Evolutionary conservation across 345 rosid species (phyloP), one percentile per base, ranked within the genome.

Genomic region (Arabidopsis arenosa): DNA sequence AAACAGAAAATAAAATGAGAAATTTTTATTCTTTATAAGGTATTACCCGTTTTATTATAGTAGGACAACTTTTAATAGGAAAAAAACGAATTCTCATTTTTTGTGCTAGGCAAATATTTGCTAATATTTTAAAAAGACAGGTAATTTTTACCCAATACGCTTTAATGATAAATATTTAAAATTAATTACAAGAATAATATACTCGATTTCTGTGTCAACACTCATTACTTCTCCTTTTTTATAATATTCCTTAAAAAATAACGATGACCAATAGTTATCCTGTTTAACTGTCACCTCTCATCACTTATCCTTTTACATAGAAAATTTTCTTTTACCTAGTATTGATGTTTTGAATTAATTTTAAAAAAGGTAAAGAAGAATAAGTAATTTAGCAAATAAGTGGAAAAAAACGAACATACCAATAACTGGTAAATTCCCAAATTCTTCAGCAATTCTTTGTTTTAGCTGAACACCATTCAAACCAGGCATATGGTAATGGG

Each of bases 401-500:
- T 6, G 36, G 32, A 28, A 55, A 59, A 59, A 59, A 17, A 48
- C 1, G 28, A 4, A 9, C 86, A 75, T 66, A 88, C 96, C 79
- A 48, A 85, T 76, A 37, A 90, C 90, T 7, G 89, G 89, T 12
- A 86, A 45, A 44, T 73, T 71, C 47, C 62, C 40, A 44, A 85
- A 86, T 55, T 90, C 83, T 63, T 63, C 74, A 10, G 63, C 54
- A 7, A 86, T 83, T 40, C 36, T 80, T 35, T 49, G 70, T 49
- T 82, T 85, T 28, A 89, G 77, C 66, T 84, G 75, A 35, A 79
- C 44, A 4, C 91, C 90, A 41, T 79, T 81, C 85, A 89, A 84
- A 32, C 21, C 64, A 9, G 86, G 87, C 85, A 87, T 82, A 63
- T 87, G 86, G 26, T 86, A 86, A 53, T 86, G 87, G 4, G 86